Conservation (phyloP, 2,329 filamentous ascomycete genomes). For the Xylariaceae sp. region DNA sequence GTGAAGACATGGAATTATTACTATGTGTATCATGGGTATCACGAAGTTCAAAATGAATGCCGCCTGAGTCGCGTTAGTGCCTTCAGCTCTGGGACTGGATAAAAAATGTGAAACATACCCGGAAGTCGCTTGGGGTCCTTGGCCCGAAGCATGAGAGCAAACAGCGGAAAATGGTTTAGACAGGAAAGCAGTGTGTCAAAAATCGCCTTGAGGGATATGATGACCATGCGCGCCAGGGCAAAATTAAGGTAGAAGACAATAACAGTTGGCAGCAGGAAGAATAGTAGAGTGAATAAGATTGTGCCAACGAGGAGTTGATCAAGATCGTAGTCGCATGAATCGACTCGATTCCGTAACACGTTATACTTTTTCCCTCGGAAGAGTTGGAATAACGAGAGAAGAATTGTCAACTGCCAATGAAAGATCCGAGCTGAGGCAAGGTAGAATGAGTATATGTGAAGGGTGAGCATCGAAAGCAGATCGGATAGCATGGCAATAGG, state of each 20-base stretch:
- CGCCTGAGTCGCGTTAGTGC: conserved; percentile 46
- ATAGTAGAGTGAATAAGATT: conserved; percentile 91
- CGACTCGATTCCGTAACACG: conserved; percentile 91
- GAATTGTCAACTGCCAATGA: conserved; percentile 96
- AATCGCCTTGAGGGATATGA: conserved; percentile 86
- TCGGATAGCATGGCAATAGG: conserved; percentile 95
- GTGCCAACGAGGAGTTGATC: conserved; percentile 95
- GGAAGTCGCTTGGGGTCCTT: conserved; percentile 90
- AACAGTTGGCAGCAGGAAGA: conserved; percentile 91
- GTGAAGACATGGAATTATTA: conserved; percentile 30
- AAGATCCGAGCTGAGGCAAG: conserved; percentile 95
- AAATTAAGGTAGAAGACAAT: conserved; percentile 97
- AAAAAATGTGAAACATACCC: conserved; percentile 45
- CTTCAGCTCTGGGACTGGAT: too few relatives aligned
- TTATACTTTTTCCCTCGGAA: conserved; percentile 99
- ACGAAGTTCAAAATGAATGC: conserved; percentile 85
- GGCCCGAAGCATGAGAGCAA: conserved; percentile 90
- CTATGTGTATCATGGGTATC: conserved; percentile 58
- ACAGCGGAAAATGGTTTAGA: conserved; percentile 95
- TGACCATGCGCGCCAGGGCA: conserved; percentile 87
- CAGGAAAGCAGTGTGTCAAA: conserved; percentile 91
- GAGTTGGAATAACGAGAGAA: conserved; percentile 95
- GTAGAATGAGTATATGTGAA: conserved; percentile 98
- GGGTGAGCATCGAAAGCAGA: conserved; percentile 80
- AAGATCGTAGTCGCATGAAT: conserved; percentile 97